These are phyloP conservation scores for Setaria italica DNA, from an alignment of 202 grass and related monocot species.

Conservation along the genomic window DNA sequence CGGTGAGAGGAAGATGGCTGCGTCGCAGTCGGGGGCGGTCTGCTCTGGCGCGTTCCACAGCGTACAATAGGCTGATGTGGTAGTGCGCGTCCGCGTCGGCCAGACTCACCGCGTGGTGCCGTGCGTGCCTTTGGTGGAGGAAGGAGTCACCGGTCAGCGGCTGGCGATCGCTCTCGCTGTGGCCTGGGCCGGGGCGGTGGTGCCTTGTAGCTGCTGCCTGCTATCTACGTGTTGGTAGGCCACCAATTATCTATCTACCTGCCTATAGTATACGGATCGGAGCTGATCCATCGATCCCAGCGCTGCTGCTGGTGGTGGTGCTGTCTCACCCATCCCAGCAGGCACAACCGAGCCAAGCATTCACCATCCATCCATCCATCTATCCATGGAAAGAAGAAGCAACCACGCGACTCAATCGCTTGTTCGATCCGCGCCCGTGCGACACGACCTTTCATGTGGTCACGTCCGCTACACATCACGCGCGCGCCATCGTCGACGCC, in stretches of 20 bases:
- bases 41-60: no score
- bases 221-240: neutral
- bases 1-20: no score
- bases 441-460: conserved; percentile 2
- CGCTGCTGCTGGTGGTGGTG: neutral
- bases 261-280: neutral
- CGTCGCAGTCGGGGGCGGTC: no score
- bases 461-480: neutral
- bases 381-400: neutral
- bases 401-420: neutral
- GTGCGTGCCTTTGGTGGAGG: no score
- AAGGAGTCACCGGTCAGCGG: no score
- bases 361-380: neutral
- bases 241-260: conserved; percentile 5
- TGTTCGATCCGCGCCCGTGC: neutral
- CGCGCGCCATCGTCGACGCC: neutral
- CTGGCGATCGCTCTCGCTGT: no score
- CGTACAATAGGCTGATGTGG: no score
- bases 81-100: no score
- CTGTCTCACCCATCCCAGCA: neutral
- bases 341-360: neutral
- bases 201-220: no score
- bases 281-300: neutral
- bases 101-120: no score
- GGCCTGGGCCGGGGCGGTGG: no score